These are phyloP conservation scores for Ensete glaucum DNA, from an alignment of 176 grass and related monocot species.

Conservation along the genomic window DNA sequence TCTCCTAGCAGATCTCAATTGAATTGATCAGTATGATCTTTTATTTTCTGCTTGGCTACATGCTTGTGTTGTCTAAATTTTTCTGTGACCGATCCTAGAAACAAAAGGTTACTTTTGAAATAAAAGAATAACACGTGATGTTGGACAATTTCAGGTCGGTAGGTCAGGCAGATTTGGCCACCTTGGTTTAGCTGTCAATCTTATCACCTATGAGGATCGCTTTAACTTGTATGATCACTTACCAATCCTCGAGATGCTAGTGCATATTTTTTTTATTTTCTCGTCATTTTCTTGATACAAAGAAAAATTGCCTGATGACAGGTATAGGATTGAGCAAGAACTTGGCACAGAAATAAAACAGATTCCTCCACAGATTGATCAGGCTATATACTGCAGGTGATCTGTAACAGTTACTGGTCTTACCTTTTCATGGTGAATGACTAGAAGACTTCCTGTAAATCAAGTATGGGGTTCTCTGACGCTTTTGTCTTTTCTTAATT, in stretches of 20 bases:
- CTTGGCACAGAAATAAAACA: conserved; percentile 95
- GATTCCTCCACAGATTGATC: conserved; percentile 88
- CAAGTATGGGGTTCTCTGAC: conserved; percentile 6
- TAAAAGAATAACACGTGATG: background rate
- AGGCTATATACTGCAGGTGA: conserved; percentile 87
- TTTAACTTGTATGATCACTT: conserved; percentile 49
- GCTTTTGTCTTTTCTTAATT: too few relatives aligned
- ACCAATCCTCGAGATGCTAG: background rate
- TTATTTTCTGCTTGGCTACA: background rate
- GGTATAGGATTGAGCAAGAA: conserved; percentile 95
- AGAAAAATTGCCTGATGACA: conserved; percentile 19
- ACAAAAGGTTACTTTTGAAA: too few relatives aligned
- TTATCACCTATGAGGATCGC: conserved; percentile 68
- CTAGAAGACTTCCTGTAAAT: conserved; percentile 50
- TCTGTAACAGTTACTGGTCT: conserved; percentile 16
- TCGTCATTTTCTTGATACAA: background rate
- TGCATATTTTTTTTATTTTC: conserved; percentile 1
- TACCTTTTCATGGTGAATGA: conserved; percentile 36
- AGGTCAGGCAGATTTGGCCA: conserved; percentile 65
- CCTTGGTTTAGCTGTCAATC: conserved; percentile 64
- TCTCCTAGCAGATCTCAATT: too few relatives aligned
- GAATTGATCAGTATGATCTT: background rate
- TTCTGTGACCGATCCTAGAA: too few relatives aligned
- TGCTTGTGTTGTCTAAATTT: background rate
- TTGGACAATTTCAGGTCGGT: conserved; percentile 37